Conservation (phyloP, 805 yeast species). For the Wickerhamomyces ciferrii region DNA sequence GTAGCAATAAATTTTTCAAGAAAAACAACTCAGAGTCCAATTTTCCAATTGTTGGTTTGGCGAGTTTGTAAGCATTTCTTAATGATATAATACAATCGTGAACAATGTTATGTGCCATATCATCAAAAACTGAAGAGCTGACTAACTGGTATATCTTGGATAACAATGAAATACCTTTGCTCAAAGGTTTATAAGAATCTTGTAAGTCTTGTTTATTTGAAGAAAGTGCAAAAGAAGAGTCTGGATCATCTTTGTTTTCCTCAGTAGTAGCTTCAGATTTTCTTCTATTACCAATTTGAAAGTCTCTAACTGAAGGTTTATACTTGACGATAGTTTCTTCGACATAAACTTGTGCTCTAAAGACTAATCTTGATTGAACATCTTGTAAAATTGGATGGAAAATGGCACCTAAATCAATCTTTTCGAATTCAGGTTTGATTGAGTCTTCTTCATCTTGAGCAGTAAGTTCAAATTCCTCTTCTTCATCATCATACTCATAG, state of each 20-base stretch:
- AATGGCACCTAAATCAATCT: slow-evolving; percentile 46
- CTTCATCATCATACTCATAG: slow-evolving; percentile 59
- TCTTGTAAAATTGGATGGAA: slow-evolving; percentile 72
- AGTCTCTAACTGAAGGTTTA: slow-evolving; percentile 62
- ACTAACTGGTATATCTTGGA: slow-evolving; percentile 78
- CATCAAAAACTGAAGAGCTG: slow-evolving; percentile 77
- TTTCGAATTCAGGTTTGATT: slow-evolving; percentile 17
- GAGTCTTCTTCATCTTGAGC: neutral
- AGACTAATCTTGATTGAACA: slow-evolving; percentile 74
- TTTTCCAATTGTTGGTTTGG: slow-evolving; percentile 40
- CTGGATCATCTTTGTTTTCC: slow-evolving; percentile 3
- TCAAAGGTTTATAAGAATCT: slow-evolving; percentile 66
- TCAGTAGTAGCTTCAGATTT: slow-evolving; percentile 3
- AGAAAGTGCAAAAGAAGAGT: neutral
- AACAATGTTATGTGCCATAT: slow-evolving; percentile 80
- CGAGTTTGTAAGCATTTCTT: slow-evolving; percentile 44
- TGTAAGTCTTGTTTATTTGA: slow-evolving; percentile 19
- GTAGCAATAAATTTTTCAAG: slow-evolving; percentile 63
- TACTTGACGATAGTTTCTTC: slow-evolving; percentile 65
- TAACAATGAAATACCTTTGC: slow-evolving; percentile 60
- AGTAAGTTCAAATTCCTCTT: slow-evolving; percentile 27
- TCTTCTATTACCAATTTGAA: slow-evolving; percentile 48
- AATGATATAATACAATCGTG: slow-evolving; percentile 69
- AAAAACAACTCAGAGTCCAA: slow-evolving; percentile 61
- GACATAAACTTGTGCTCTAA: slow-evolving; percentile 69